These are phyloP conservation scores for Coemansia sp. DNA, from an alignment of 192 early-diverging fungal genomes.

Conservation along the genomic window DNA sequence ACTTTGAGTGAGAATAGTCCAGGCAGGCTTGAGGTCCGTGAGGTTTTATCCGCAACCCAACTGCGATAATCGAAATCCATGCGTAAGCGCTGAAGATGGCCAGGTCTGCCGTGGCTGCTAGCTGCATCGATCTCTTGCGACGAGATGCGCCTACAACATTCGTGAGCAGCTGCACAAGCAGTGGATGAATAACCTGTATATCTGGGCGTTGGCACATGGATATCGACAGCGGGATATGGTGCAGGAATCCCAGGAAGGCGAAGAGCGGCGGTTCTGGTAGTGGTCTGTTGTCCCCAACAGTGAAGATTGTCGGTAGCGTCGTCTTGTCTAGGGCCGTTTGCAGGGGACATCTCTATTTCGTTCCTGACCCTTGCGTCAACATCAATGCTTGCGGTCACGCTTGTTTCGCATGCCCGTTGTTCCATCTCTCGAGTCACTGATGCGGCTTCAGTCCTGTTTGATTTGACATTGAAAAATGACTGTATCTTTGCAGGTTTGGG, in stretches of 20 bases:
- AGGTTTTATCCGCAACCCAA: background rate
- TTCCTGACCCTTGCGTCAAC: background rate
- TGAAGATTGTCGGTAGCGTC: background rate
- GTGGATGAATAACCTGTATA: slow-evolving; percentile 8
- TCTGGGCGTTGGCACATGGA: slow-evolving; percentile 34
- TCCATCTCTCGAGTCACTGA: background rate
- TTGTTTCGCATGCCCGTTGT: background rate
- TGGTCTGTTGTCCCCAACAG: background rate
- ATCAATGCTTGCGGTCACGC: background rate
- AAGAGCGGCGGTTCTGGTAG: background rate
- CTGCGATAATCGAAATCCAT: background rate
- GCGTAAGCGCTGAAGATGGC: background rate
- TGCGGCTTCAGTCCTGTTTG: background rate
- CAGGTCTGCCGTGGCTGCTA: background rate
- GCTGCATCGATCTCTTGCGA: slow-evolving; percentile 9
- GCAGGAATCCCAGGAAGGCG: slow-evolving; percentile 25
- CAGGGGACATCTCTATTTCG: background rate
- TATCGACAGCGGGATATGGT: slow-evolving; percentile 29
- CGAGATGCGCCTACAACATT: background rate
- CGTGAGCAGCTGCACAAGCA: background rate
- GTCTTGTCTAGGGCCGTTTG: background rate
- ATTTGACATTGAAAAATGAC: slow-evolving; percentile 38
- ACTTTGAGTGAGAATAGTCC: background rate
- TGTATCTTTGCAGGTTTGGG: slow-evolving; percentile 30
- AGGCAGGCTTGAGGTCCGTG: background rate